phyloP scores from a whole-genome alignment of 805 yeast species.

The Yarrowia osloensis region DNA sequence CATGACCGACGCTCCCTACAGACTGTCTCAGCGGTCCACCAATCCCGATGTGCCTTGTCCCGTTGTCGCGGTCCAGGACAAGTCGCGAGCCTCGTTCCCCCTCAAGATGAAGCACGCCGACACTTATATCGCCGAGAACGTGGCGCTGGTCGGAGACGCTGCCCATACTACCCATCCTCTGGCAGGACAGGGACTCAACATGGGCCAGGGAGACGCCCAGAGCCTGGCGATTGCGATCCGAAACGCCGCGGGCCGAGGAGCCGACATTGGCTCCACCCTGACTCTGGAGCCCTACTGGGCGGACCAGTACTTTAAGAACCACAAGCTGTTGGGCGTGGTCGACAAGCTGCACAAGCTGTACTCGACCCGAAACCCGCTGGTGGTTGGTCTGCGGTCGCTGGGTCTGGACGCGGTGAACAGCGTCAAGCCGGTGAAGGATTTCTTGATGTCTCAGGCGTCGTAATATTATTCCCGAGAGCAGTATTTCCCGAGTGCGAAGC shows the following conservation, averaged over 20 bases:
- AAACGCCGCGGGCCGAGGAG: slow-evolving; percentile 69
- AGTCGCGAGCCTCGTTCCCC: slow-evolving; percentile 86
- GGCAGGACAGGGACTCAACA: slow-evolving; percentile 96
- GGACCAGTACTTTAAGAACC: slow-evolving; percentile 78
- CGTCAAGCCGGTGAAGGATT: slow-evolving; percentile 64
- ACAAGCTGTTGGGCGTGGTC: slow-evolving; percentile 78
- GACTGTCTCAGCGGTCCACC: slow-evolving; percentile 61
- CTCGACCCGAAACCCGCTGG: slow-evolving; percentile 67
- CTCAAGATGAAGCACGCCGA: slow-evolving; percentile 88
- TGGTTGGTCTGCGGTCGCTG: slow-evolving; percentile 70
- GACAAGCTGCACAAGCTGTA: slow-evolving; percentile 91
- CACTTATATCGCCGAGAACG: slow-evolving; percentile 75
- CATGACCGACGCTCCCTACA: slow-evolving; percentile 55
- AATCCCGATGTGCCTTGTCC: slow-evolving; percentile 70
- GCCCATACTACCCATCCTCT: slow-evolving; percentile 97
- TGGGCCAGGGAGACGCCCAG: slow-evolving; percentile 94
- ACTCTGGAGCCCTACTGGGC: slow-evolving; percentile 87
- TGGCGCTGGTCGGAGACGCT: slow-evolving; percentile 96
- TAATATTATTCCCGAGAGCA: background rate
- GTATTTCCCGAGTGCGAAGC: no score
- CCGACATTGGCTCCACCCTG: slow-evolving; percentile 80
- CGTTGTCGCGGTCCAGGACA: slow-evolving; percentile 57
- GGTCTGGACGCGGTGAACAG: slow-evolving; percentile 74
- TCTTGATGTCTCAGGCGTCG: slow-evolving; percentile 62
- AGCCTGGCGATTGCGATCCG: slow-evolving; percentile 69